These are phyloP conservation scores for Paralagenidium karlingii DNA, from an alignment of 352 stramenopile genomes.

Conservation along the genomic window DNA sequence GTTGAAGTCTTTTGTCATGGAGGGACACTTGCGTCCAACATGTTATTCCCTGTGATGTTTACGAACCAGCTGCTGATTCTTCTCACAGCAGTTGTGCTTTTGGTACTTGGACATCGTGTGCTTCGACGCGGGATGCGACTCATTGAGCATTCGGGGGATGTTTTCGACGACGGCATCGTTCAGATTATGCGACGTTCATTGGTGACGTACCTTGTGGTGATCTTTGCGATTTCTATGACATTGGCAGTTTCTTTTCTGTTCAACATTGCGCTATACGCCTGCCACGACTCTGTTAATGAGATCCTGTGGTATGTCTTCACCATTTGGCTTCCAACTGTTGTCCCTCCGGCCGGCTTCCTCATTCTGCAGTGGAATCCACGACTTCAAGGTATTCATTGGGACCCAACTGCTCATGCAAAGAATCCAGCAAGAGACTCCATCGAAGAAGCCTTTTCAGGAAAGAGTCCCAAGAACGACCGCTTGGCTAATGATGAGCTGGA, in stretches of 20 bases:
- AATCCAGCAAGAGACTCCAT: constrained; percentile 10
- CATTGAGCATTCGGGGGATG: constrained; percentile 58
- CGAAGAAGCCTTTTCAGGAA: neutral
- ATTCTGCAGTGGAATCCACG: constrained; percentile 78
- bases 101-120: constrained; percentile 56
- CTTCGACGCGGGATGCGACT: constrained; percentile 50
- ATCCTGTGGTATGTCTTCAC: constrained; percentile 74
- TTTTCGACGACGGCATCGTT: constrained; percentile 54
- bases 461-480: neutral
- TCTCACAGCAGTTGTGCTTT: constrained; percentile 32
- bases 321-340: constrained; percentile 62
- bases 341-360: constrained; percentile 63
- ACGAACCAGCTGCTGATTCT: constrained; percentile 49
- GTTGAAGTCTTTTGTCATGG: constrained; percentile 49
- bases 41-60: constrained; percentile 42
- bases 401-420: constrained; percentile 38
- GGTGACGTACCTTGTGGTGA: constrained; percentile 62
- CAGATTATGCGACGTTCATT: constrained; percentile 70
- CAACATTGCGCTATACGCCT: constrained; percentile 50
- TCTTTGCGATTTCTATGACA: constrained; percentile 54
- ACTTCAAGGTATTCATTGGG: constrained; percentile 60
- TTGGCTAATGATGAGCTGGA: neutral
- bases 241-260: constrained; percentile 8
- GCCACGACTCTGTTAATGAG: constrained; percentile 46
- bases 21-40: constrained; percentile 39